Evolutionary conservation across 345 rosid genomes (phyloP), one percentile per base, ranked within the genome.

Genomic region (Citrus reticulata): DNA sequence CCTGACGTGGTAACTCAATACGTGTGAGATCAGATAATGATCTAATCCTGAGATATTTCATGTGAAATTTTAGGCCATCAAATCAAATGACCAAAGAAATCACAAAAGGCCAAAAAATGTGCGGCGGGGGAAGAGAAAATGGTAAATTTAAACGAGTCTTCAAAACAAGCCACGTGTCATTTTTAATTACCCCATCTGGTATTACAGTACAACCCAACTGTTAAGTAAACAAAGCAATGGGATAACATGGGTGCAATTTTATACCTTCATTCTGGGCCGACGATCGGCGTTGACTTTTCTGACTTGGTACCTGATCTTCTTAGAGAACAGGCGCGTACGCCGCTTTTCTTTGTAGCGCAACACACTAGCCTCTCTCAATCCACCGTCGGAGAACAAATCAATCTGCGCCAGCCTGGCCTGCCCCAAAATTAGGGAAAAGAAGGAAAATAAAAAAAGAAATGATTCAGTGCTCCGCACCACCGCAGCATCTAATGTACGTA

Each of bases 231-330:
- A 1, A 29, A 3, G 6, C 6, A 49, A 39, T 10, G 29, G 13
- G 14, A 39, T 7, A 2, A 16, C 58, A 17, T n/a, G 16, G 24
- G 24, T 13, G 66, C 19, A 58, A 35, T 37, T 30, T 46, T 75
- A 76, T 82, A 91, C 98, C 99, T 93, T 91, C 90, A 91, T 91
- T 77, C 99, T 87, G 40, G 99, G 97, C 70, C 99, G 95, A 82
- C 79, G 87, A 81, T 93, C 97, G 1, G 94, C 99, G 79, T 93
- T 96, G 83, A 90, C 88, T 87, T 96, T 94, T 20, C 99, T 86
- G 81, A 96, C 97, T 70, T 93, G 89, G 80, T 94, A 96, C 46
- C 99, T 87, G 82, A 96, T 93, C 88, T 94, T 96, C 85, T 90
- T 96, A 8, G 97, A 94, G 83, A 91, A 94, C 7, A 96, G 91